These are phyloP conservation scores for Mollisiaceae sp. DNA, from an alignment of 2,329 filamentous ascomycete genomes.

Conservation along the genomic window DNA sequence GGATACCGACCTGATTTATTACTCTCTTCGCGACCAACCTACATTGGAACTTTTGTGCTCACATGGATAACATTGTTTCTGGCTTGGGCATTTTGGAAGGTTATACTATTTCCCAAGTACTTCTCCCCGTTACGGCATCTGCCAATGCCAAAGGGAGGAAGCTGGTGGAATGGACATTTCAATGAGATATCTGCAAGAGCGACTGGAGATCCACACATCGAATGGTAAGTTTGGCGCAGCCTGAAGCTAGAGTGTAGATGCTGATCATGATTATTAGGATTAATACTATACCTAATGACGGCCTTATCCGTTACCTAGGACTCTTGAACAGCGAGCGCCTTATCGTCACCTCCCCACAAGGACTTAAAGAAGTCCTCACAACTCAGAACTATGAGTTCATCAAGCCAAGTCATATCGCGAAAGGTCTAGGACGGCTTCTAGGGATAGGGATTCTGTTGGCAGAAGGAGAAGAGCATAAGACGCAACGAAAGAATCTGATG, in stretches of 20 bases:
- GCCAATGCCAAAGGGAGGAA: constrained; percentile 53
- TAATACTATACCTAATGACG: constrained; percentile 66
- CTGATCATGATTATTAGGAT: constrained; percentile 49
- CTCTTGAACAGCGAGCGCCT: constrained; percentile 67
- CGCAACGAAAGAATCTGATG: constrained; percentile 77
- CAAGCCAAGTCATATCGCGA: constrained; percentile 62
- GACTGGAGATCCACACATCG: constrained; percentile 45
- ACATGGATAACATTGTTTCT: constrained; percentile 47
- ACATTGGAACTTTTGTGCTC: constrained; percentile 47
- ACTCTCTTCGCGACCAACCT: constrained; percentile 37
- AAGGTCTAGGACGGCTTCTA: constrained; percentile 65
- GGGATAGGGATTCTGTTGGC: constrained; percentile 77
- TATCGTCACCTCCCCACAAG: constrained; percentile 65
- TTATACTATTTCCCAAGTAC: constrained; percentile 61
- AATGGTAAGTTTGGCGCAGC: constrained; percentile 41
- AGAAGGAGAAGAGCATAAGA: constrained; percentile 89
- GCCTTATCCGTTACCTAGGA: constrained; percentile 69
- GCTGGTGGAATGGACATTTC: constrained; percentile 53
- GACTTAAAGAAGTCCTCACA: constrained; percentile 71
- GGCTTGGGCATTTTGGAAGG: constrained; percentile 45
- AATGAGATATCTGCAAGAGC: constrained; percentile 44
- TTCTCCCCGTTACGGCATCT: constrained; percentile 63
- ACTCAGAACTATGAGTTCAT: constrained; percentile 72
- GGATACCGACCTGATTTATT: constrained; percentile 34
- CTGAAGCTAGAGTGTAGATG: not conserved